Conservation (phyloP, 352 stramenopile genomes). For the Phytophthora sojae region DNA sequence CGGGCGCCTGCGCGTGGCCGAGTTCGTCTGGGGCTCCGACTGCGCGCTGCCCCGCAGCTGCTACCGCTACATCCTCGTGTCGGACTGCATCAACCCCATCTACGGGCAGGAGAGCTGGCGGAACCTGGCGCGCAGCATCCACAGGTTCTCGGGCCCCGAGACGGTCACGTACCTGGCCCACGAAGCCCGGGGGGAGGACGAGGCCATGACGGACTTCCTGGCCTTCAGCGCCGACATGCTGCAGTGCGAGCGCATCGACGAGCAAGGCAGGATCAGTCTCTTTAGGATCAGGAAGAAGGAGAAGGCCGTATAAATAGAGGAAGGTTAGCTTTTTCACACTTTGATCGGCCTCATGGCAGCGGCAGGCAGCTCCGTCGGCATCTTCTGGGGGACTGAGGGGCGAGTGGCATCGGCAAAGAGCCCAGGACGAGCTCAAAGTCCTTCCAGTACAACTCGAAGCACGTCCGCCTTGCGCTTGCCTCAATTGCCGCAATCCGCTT, state of each 20-base stretch:
- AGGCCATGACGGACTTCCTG: conserved; percentile 77
- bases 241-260: conserved; percentile 47
- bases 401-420: not conserved
- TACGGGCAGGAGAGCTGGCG: conserved; percentile 85
- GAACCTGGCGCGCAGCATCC: conserved; percentile 75
- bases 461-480: conserved; percentile 7
- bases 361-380: conserved; percentile 21
- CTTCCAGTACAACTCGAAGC: not conserved
- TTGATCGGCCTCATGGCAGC: conserved; percentile 5
- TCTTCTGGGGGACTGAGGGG: conserved; percentile 41
- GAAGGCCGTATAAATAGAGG: conserved; percentile 24
- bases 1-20: conserved; percentile 45
- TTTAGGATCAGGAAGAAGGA: conserved; percentile 55
- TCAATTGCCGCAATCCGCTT: conserved; percentile 8
- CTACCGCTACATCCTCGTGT: conserved; percentile 78
- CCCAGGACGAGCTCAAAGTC: not conserved
- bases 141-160: conserved; percentile 52
- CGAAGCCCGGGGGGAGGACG: conserved; percentile 76
- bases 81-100: conserved; percentile 89
- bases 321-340: not conserved
- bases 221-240: conserved; percentile 54
- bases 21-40: conserved; percentile 74
- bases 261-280: conserved; percentile 53
- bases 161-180: conserved; percentile 80
- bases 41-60: conserved; percentile 32